Evolutionary conservation across 2,329 filamentous ascomycete genomes (phyloP), one percentile per base, ranked within the genome.

Genomic region (Botrytis tulipae): DNA sequence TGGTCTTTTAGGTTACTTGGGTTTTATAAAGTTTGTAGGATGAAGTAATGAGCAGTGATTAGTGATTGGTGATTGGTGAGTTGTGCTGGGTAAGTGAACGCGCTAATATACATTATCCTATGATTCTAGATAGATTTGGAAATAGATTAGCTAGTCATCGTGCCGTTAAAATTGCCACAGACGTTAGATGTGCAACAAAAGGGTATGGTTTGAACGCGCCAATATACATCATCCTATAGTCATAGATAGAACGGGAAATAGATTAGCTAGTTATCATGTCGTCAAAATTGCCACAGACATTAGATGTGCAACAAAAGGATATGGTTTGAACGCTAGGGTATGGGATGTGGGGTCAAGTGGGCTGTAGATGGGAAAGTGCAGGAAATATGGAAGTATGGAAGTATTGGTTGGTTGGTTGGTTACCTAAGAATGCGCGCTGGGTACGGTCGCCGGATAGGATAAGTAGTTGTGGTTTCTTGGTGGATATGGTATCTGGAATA

Each of bases 321-420:
- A 29, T 0, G 7, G 2, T 18, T 57, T 29, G 6, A 7, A 29
- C 14, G n/a, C 51, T 18, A 29, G 3, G 4, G 4, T 7, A 18
- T 57, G n/a, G 51, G 14, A 18, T 32, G 6, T 54, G 14, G 14
- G 9, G 7, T 4, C 10, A 60, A 5, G 57, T 37, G 32, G 57
- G 8, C 8, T 18, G 6, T 54, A 25, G 48, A 51, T 54, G 25
- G 22, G 25, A n/a, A 54, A 16, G 25, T 54, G 1, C 0, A 1
- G 14, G 25, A 29, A 29, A 6, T 8, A 4, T 18, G 14, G 14
- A 57, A 29, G n/a, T 54, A 54, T n/a, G n/a, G n/a, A n/a, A n/a
- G n/a, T n/a, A n/a, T 8, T 25, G n/a, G 12, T 0, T 54, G 3
- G 25, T 0, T 54, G 3, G 25, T 1, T 57, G 0, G 1, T 54